Conservation (phyloP, 1,139 yeast genomes). For the Saccharomyces pastorianus region DNA sequence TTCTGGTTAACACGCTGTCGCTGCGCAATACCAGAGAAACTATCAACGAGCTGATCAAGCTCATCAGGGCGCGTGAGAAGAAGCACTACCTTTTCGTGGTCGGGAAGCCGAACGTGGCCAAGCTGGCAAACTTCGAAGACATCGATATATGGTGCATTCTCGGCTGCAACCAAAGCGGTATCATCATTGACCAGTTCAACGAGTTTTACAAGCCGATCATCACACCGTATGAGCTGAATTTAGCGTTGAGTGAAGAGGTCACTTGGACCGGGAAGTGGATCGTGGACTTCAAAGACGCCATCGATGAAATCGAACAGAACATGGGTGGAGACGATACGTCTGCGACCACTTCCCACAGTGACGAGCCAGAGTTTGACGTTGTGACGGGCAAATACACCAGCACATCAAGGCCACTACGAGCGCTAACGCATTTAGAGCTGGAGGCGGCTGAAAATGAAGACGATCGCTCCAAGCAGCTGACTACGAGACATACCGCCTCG, state of each 20-base stretch:
- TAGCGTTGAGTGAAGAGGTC: slow-evolving; percentile 68
- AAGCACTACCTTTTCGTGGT: slow-evolving; percentile 91
- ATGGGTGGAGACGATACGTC: slow-evolving; percentile 23
- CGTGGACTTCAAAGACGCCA: slow-evolving; percentile 54
- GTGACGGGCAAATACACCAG: slow-evolving; percentile 72
- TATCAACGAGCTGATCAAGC: slow-evolving; percentile 49
- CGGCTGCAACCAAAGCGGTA: slow-evolving; percentile 93
- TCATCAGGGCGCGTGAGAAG: slow-evolving; percentile 70
- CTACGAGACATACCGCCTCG: slow-evolving; percentile 37
- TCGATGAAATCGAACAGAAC: slow-evolving; percentile 28
- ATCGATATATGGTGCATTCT: slow-evolving; percentile 89
- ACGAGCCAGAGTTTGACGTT: slow-evolving; percentile 76
- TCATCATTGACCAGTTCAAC: slow-evolving; percentile 63
- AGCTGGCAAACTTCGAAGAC: slow-evolving; percentile 86
- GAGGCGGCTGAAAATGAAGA: slow-evolving; percentile 23
- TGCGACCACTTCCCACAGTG: slow-evolving; percentile 29
- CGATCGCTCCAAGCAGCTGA: slow-evolving; percentile 37
- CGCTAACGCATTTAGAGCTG: slow-evolving; percentile 56
- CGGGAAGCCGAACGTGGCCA: slow-evolving; percentile 98
- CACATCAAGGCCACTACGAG: slow-evolving; percentile 67
- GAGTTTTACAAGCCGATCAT: slow-evolving; percentile 87
- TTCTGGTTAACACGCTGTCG: slow-evolving; percentile 82
- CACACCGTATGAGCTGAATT: slow-evolving; percentile 82
- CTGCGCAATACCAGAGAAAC: slow-evolving; percentile 59
- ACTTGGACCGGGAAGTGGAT: slow-evolving; percentile 94